Evolutionary conservation across 2,329 filamentous ascomycete species (phyloP).

Genomic region (Alternaria postmessia): DNA sequence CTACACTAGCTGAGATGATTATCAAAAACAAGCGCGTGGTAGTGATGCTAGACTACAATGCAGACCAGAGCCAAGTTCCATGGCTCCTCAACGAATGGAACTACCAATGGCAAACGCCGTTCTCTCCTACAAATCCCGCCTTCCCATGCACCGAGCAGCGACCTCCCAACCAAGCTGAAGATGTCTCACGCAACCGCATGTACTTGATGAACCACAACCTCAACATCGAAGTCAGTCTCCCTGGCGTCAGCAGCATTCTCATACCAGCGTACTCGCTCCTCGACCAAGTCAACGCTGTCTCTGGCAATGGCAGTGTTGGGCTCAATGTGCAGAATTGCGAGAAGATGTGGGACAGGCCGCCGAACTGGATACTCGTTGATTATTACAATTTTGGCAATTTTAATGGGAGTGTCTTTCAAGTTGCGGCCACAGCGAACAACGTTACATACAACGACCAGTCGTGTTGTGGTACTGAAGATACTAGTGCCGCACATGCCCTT

Average conservation of each 20-base stretch:
- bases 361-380: constrained; percentile 49
- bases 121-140: constrained; percentile 71
- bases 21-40: constrained; percentile 42
- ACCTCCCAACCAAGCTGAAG: constrained; percentile 69
- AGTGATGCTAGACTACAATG: constrained; percentile 53
- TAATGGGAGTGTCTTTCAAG: constrained; percentile 47
- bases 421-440: constrained; percentile 61
- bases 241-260: constrained; percentile 53
- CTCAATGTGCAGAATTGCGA: constrained; percentile 37
- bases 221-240: constrained; percentile 64
- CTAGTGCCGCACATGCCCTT: background rate
- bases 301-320: constrained; percentile 40
- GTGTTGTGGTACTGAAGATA: constrained; percentile 32
- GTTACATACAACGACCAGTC: constrained; percentile 31
- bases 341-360: constrained; percentile 42
- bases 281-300: constrained; percentile 40
- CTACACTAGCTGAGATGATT: constrained; percentile 72
- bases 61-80: constrained; percentile 78
- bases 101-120: constrained; percentile 91
- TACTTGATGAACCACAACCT: constrained; percentile 93
- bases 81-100: constrained; percentile 89
- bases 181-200: constrained; percentile 66
- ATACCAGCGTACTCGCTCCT: constrained; percentile 43
- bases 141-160: constrained; percentile 85
- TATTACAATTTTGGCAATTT: constrained; percentile 48